These are phyloP conservation scores for Rhododendron vialii DNA, from an alignment of 148 eudicot genomes.

Conservation along the genomic window DNA sequence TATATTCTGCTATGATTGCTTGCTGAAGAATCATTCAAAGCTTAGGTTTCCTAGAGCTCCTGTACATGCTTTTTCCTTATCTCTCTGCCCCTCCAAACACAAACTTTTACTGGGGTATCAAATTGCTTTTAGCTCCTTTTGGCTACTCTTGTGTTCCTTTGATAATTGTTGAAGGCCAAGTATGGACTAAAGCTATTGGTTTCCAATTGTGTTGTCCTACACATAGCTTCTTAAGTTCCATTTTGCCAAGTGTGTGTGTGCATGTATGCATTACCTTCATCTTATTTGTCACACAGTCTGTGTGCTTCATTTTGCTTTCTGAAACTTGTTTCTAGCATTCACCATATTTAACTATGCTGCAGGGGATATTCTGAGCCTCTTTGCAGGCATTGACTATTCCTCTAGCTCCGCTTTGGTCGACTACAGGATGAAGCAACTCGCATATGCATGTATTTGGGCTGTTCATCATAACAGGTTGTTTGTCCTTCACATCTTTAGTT, in stretches of 20 bases:
- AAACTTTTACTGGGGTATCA: neutral
- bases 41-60: neutral
- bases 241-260: neutral
- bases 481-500: neutral
- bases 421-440: slow-evolving; percentile 70
- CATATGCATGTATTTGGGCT: slow-evolving; percentile 68
- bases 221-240: neutral
- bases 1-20: neutral
- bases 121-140: neutral
- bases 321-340: slow-evolving; percentile 11
- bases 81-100: neutral
- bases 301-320: neutral
- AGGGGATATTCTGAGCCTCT: slow-evolving; percentile 55
- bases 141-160: neutral
- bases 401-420: slow-evolving; percentile 42
- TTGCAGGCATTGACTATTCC: slow-evolving; percentile 56
- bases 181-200: neutral
- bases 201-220: neutral
- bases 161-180: neutral
- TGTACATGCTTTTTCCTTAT: neutral
- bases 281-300: neutral
- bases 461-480: slow-evolving; percentile 76
- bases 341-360: slow-evolving; percentile 20
- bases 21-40: neutral
- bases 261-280: neutral